Base-by-base conservation (phyloP, 2,329 filamentous ascomycete species). In the Tolypocladium endophyticum region DNA sequence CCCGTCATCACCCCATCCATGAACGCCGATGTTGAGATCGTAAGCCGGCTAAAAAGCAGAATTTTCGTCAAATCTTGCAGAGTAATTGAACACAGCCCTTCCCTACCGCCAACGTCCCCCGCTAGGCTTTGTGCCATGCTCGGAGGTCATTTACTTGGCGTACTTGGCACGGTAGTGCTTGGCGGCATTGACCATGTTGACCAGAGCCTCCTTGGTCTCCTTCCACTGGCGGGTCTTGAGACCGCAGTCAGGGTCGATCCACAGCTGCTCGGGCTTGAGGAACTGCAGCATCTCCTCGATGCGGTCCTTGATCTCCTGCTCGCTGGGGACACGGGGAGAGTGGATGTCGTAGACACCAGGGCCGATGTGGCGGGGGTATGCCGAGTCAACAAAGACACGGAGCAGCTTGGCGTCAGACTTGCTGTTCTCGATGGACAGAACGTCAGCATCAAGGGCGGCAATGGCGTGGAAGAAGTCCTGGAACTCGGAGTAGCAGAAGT, bases 401-500 rank as follows among this genome's bases (percentile, higher is more conserved):
- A 99, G 89, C 69, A 99, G 88, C 89, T 99, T 99, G 74, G 94
- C 94, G 73, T 99, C 94, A 70, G 90, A 96, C 89, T 99, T 99
- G 89, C 90, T 95, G 90, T 99, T 99, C 88, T 99, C 94, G 70
- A 99, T 99, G 74, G 90, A 96, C 72, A 99, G 87, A 65, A 99
- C 94, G 79, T 99, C 94, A 64, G 94, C 93, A 75, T 99, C 94
- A 66, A 99, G 88, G 63, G 94, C 93, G 66, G 94, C 91, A 70
- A 99, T 99, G 80, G 94, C 94, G 81, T 97, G 91, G 92, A 99
- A 99, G 86, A 99, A 99, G 84, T 99, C 94, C 82, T 99, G 94
- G 90, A 99, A 99, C 85, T 99, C 94, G 58, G 94, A 97, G 88
- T 99, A 99, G 80, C 94, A 99, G 90, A 99, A 99, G 85, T 99